phyloP scores from a whole-genome alignment of 78 protist species.

The Anaeramoeba flamelloides region DNA sequence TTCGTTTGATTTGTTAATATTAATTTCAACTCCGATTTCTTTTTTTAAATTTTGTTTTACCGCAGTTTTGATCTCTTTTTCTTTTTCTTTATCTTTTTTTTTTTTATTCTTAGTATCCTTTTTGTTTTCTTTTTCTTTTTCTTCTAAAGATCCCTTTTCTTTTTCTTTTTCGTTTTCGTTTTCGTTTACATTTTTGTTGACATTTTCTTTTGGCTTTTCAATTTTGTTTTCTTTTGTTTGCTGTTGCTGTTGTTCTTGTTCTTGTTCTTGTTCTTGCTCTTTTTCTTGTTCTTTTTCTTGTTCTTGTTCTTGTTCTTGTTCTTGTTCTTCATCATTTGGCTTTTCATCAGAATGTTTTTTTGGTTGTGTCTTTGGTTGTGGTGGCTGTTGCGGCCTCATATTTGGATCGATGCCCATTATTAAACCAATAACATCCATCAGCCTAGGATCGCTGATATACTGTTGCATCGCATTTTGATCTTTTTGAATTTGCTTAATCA shows the following conservation, averaged over 20 bases:
- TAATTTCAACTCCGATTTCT: too few relatives aligned
- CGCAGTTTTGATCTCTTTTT: background rate
- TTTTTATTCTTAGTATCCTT: background rate
- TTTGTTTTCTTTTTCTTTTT: background rate
- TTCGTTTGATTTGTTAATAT: constrained; percentile 45
- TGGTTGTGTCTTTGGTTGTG: constrained; percentile 6
- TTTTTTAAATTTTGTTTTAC: too few relatives aligned
- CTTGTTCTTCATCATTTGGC: constrained; percentile 4
- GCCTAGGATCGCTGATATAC: constrained; percentile 25
- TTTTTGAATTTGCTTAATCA: constrained; percentile 1
- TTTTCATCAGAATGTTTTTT: constrained; percentile 6
- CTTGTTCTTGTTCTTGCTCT: too few relatives aligned
- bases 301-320: constrained; percentile 1
- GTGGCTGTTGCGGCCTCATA: background rate
- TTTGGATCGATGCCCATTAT: constrained; percentile 28
- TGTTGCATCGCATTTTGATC: background rate
- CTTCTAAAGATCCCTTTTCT: background rate
- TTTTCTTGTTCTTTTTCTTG: background rate
- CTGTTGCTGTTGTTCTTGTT: too few relatives aligned
- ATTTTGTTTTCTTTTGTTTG: too few relatives aligned
- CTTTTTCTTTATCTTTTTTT: background rate
- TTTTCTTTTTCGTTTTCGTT: too few relatives aligned
- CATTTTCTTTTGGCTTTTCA: too few relatives aligned
- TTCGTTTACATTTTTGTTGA: too few relatives aligned
- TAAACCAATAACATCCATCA: constrained; percentile 24